Conservation (phyloP, 352 stramenopile species). For the Pythium insidiosum region DNA sequence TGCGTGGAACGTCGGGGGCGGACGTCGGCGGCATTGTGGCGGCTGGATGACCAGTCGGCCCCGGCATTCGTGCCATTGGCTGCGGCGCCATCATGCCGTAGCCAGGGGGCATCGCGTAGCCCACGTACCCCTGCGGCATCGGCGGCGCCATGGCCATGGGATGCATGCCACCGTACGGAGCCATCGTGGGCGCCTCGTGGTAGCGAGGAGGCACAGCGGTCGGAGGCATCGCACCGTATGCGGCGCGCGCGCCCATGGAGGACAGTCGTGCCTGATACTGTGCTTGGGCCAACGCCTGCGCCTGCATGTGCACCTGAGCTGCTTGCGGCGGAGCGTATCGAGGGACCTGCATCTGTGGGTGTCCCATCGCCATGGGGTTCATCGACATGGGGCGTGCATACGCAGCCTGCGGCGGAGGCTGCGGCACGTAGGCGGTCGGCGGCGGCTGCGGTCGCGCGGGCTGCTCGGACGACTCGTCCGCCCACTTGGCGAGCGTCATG, state of each 20-base stretch:
- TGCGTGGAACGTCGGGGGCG: background rate
- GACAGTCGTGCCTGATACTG: constrained; percentile 63
- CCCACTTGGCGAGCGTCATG: constrained; percentile 86
- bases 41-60: background rate
- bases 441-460: constrained; percentile 29
- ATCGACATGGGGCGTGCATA: constrained; percentile 25
- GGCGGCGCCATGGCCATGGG: constrained; percentile 17
- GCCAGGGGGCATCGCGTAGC: constrained; percentile 32
- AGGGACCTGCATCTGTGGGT: constrained; percentile 25
- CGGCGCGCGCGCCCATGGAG: constrained; percentile 32
- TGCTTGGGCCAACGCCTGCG: constrained; percentile 34
- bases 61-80: constrained; percentile 21
- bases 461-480: constrained; percentile 73
- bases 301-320: constrained; percentile 28
- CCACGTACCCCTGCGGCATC: constrained; percentile 13
- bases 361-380: constrained; percentile 15
- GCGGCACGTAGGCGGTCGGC: constrained; percentile 16
- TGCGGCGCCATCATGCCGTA: constrained; percentile 47
- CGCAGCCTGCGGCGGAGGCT: constrained; percentile 17
- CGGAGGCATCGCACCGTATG: constrained; percentile 6
- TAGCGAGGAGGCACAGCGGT: constrained; percentile 26
- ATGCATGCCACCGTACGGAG: constrained; percentile 9
- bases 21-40: background rate
- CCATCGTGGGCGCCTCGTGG: constrained; percentile 17
- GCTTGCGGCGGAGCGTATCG: constrained; percentile 22